Conservation (phyloP, 2,329 filamentous ascomycete species). For the Beauveria sp. region DNA sequence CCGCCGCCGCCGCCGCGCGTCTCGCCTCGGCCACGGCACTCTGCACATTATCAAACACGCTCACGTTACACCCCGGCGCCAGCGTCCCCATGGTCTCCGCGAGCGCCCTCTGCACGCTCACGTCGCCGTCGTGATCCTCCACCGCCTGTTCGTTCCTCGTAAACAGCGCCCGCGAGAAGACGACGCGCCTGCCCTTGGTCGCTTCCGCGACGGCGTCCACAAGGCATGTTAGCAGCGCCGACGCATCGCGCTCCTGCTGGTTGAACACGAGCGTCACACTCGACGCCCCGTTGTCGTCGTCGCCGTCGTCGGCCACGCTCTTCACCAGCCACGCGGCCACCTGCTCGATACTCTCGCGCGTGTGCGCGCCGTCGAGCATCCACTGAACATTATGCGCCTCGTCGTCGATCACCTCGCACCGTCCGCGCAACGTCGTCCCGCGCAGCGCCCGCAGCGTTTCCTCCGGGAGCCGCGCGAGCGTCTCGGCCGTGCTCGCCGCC, state of each 20-base stretch:
- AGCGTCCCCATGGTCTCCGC: conserved; percentile 52
- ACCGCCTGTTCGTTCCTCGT: conserved; percentile 57
- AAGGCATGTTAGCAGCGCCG: conserved; percentile 54
- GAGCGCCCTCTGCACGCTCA: conserved; percentile 59
- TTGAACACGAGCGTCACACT: conserved; percentile 71
- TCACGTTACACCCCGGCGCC: conserved; percentile 36
- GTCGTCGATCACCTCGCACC: conserved; percentile 61
- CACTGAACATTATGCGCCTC: conserved; percentile 47
- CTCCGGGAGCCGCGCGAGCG: conserved; percentile 19
- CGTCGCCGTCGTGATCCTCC: conserved; percentile 33
- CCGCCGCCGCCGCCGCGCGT: conserved; percentile 32
- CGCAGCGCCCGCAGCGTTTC: conserved; percentile 59
- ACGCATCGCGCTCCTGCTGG: conserved; percentile 77
- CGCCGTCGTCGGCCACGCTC: conserved; percentile 24
- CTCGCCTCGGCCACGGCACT: conserved; percentile 58
- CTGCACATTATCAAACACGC: conserved; percentile 60
- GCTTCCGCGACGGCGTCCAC: conserved; percentile 44
- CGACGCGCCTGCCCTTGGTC: conserved; percentile 27
- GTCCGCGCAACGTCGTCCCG: conserved; percentile 61
- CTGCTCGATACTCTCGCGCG: conserved; percentile 70
- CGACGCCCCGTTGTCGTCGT: not conserved
- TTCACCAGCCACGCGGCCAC: conserved; percentile 70
- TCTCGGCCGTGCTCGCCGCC: conserved; percentile 14
- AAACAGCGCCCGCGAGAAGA: conserved; percentile 71
- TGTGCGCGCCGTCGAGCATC: conserved; percentile 86